These are phyloP conservation scores for Sugiyamaella paludigena DNA, from an alignment of 1,139 yeast species.

Conservation along the genomic window DNA sequence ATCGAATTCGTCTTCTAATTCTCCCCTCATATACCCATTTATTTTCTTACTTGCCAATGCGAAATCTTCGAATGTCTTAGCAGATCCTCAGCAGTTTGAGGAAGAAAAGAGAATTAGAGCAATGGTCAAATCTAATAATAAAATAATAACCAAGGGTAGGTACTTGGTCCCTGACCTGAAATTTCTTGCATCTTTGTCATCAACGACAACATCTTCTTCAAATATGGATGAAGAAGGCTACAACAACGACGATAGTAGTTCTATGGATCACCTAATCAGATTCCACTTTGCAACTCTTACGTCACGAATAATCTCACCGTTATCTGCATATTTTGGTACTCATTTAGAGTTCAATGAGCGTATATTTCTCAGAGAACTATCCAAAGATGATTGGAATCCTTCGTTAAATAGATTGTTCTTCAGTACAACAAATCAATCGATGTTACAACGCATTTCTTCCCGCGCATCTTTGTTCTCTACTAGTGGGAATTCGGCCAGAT, in stretches of 20 bases:
- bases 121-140: constrained; percentile 15
- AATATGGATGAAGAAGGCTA: neutral
- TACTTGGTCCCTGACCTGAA: constrained; percentile 24
- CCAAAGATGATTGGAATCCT: constrained; percentile 8
- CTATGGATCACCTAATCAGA: constrained; percentile 19
- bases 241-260: neutral
- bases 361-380: constrained; percentile 8
- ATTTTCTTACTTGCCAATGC: constrained; percentile 2
- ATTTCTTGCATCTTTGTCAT: constrained; percentile 19
- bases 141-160: constrained; percentile 17
- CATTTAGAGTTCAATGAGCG: constrained; percentile 9
- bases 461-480: constrained; percentile 11
- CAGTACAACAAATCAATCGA: neutral
- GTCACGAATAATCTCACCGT: constrained; percentile 27
- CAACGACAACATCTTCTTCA: neutral
- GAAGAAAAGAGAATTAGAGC: constrained; percentile 12
- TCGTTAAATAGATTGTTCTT: constrained; percentile 6
- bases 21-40: neutral
- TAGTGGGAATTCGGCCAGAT: neutral
- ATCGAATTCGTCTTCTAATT: neutral
- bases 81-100: constrained; percentile 9
- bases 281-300: constrained; percentile 31
- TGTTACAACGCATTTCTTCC: constrained; percentile 9
- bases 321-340: constrained; percentile 21
- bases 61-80: neutral